Percentiles rank a stretch among this genome's conserved stretches.
phyloP scores from a whole-genome alignment of 345 rosid species.

The Clarkia xantiana region DNA sequence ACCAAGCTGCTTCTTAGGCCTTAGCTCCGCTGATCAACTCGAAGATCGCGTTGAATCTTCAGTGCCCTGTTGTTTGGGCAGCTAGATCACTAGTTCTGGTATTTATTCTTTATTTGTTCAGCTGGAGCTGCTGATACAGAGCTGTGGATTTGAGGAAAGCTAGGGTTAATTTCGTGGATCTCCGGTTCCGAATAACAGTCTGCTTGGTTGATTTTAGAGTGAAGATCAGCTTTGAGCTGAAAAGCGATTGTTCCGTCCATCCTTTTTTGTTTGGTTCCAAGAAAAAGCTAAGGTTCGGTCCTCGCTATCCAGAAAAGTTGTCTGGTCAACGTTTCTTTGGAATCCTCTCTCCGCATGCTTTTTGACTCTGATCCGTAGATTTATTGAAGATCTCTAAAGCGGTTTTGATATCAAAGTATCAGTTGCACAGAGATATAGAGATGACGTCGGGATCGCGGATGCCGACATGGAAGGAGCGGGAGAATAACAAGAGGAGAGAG shows the following conservation, averaged over 20 bases:
- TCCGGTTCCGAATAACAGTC: background rate
- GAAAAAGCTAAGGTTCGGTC: background rate
- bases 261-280: background rate
- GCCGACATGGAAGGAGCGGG: conserved; percentile 85
- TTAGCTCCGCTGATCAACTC: conserved; percentile 1
- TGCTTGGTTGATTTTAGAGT: background rate
- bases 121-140: background rate
- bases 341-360: background rate
- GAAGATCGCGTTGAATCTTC: background rate
- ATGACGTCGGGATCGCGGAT: conserved; percentile 69
- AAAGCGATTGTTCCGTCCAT: background rate
- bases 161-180: conserved; percentile 1
- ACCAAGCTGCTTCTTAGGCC: background rate
- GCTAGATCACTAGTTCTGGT: background rate
- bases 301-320: background rate
- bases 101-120: background rate
- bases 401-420: background rate
- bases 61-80: background rate
- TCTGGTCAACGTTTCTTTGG: conserved; percentile 5
- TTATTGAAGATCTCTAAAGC: conserved; percentile 6
- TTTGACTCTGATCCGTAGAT: background rate
- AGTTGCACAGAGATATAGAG: conserved; percentile 3
- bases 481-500: conserved; percentile 82
- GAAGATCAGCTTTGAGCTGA: background rate
- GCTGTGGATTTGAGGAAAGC: background rate